Evolutionary conservation across 208 protist species (phyloP).

Genomic region (Leishmania lainsoni): DNA sequence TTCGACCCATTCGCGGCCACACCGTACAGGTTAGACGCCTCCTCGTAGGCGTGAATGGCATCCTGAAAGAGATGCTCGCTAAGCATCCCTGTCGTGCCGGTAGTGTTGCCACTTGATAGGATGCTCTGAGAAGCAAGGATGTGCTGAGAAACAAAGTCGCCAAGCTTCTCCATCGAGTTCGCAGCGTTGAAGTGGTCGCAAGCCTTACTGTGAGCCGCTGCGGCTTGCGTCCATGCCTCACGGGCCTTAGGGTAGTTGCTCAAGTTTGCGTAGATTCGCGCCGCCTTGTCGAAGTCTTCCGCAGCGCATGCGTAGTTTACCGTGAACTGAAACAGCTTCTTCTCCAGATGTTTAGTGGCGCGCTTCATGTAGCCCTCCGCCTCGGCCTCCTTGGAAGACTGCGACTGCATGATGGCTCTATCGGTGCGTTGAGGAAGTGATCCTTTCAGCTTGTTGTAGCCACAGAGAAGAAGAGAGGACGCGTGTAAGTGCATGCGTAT

Average conservation of each 20-base stretch:
- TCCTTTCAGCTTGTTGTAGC: not conserved
- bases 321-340: conserved; percentile 52
- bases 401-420: conserved; percentile 20
- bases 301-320: conserved; percentile 65
- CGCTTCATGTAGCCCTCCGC: conserved; percentile 58
- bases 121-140: conserved; percentile 20
- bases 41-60: conserved; percentile 39
- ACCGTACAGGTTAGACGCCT: conserved; percentile 33
- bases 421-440: not conserved
- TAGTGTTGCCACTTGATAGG: conserved; percentile 3
- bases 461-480: not conserved
- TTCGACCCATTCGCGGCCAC: conserved; percentile 34
- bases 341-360: conserved; percentile 61
- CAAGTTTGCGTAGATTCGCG: conserved; percentile 64
- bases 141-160: conserved; percentile 25
- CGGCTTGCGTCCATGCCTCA: conserved; percentile 48
- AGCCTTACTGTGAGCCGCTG: conserved; percentile 50
- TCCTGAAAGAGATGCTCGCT: conserved; percentile 25
- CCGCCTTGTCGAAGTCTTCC: conserved; percentile 70
- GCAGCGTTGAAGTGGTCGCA: conserved; percentile 53
- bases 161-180: conserved; percentile 54
- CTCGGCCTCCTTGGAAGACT: conserved; percentile 33
- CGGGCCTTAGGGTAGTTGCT: conserved; percentile 39
- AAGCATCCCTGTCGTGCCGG: not conserved
- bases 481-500: not conserved